Conservation (phyloP, 192 early-diverging fungal genomes). For the Backusella psychrophila region DNA sequence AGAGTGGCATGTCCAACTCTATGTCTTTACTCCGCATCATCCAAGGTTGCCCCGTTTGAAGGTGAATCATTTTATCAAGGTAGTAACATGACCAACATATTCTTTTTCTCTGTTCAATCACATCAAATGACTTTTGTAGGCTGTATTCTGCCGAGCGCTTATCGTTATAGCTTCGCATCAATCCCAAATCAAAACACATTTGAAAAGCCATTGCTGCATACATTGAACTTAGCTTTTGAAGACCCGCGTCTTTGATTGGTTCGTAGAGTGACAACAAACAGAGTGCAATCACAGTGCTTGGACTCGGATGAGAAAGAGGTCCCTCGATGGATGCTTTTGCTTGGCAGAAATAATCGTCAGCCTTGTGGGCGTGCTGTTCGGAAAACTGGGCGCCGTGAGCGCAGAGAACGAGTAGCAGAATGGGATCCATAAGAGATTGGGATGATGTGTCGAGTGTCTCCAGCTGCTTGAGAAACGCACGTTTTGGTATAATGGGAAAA, state of each 20-base stretch:
- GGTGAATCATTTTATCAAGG: constrained; percentile 31
- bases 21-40: constrained; percentile 20
- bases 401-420: constrained; percentile 29
- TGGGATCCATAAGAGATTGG: constrained; percentile 22
- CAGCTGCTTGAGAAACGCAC: constrained; percentile 24
- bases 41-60: constrained; percentile 21
- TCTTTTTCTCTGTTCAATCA: constrained; percentile 28
- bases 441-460: background rate
- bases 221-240: background rate
- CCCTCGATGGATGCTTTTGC: constrained; percentile 26
- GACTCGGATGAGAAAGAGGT: constrained; percentile 18
- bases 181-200: constrained; percentile 23
- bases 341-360: constrained; percentile 27
- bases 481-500: constrained; percentile 31
- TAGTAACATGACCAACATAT: constrained; percentile 37
- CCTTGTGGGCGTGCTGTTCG: background rate
- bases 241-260: background rate
- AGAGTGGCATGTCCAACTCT: constrained; percentile 28
- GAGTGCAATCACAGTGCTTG: constrained; percentile 27
- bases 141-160: constrained; percentile 1
- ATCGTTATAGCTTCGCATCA: constrained; percentile 14
- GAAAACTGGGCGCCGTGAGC: constrained; percentile 28
- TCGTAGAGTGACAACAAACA: constrained; percentile 25
- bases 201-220: constrained; percentile 29
- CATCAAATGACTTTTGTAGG: constrained; percentile 2